These are phyloP conservation scores for Ophiostoma pallidulum DNA, from an alignment of 2,329 filamentous ascomycete species.

Conservation along the genomic window DNA sequence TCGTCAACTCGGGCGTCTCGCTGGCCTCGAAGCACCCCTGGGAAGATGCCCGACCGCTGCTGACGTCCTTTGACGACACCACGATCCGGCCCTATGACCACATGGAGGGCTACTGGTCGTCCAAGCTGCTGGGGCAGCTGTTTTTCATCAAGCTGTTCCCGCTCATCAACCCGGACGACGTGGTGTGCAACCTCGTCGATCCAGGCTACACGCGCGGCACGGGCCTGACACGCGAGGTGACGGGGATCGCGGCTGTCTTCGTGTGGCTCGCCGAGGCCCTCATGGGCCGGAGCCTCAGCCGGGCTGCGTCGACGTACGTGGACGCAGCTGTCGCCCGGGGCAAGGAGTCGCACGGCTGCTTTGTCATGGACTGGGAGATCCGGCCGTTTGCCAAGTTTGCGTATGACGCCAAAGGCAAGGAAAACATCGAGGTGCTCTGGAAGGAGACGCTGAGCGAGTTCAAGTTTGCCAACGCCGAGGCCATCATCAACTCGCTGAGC, in stretches of 20 bases:
- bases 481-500: not conserved
- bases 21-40: conserved; percentile 14
- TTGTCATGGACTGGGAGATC: conserved; percentile 39
- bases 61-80: conserved; percentile 10
- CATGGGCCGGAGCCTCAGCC: conserved; percentile 24
- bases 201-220: conserved; percentile 8
- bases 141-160: conserved; percentile 3
- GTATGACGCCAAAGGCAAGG: conserved; percentile 27
- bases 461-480: conserved; percentile 21
- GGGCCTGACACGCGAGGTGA: conserved; percentile 26
- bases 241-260: conserved; percentile 5
- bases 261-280: conserved; percentile 15
- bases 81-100: not conserved
- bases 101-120: conserved; percentile 9
- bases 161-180: conserved; percentile 4
- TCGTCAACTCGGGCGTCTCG: conserved; percentile 22
- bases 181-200: conserved; percentile 3
- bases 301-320: conserved; percentile 37
- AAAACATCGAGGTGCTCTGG: conserved; percentile 30
- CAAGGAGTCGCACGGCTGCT: conserved; percentile 41
- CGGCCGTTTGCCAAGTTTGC: conserved; percentile 26
- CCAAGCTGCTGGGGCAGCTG: conserved; percentile 11
- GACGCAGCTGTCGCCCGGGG: conserved; percentile 38
- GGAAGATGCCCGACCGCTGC: conserved; percentile 13
- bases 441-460: conserved; percentile 28